phyloP scores from a whole-genome alignment of 345 rosid genomes.

The Euclidium syriacum region DNA sequence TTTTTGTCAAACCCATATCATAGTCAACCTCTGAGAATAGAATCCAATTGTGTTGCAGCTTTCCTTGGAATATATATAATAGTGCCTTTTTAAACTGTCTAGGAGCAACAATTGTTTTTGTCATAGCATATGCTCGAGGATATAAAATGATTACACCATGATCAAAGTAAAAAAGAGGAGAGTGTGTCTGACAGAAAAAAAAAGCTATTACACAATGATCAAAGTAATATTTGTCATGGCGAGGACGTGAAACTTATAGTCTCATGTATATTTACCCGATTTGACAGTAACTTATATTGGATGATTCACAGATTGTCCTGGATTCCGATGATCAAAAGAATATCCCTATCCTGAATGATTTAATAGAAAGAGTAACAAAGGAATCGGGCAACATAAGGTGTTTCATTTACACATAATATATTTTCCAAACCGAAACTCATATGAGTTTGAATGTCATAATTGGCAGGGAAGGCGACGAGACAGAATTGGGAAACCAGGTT shows the following conservation, averaged over 20 bases:
- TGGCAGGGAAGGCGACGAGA: slow-evolving; percentile 45
- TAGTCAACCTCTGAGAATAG: background rate
- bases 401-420: too few species aligned
- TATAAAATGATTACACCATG: background rate
- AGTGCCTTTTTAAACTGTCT: background rate
- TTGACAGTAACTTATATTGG: background rate
- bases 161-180: background rate
- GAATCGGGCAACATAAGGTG: too few species aligned
- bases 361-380: slow-evolving; percentile 33
- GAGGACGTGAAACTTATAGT: too few species aligned
- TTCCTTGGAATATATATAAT: background rate
- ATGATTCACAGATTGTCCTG: slow-evolving; percentile 43
- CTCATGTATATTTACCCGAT: background rate
- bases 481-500: slow-evolving; percentile 56
- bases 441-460: too few species aligned
- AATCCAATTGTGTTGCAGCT: background rate
- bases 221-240: too few species aligned
- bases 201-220: too few species aligned
- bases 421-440: too few species aligned
- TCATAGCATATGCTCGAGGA: background rate
- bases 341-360: slow-evolving; percentile 50
- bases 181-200: too few species aligned
- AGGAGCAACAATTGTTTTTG: background rate
- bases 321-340: slow-evolving; percentile 61
- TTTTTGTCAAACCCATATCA: background rate